These are phyloP conservation scores for Talaromyces piceae DNA, from an alignment of 2,329 filamentous ascomycete species.

Conservation along the genomic window DNA sequence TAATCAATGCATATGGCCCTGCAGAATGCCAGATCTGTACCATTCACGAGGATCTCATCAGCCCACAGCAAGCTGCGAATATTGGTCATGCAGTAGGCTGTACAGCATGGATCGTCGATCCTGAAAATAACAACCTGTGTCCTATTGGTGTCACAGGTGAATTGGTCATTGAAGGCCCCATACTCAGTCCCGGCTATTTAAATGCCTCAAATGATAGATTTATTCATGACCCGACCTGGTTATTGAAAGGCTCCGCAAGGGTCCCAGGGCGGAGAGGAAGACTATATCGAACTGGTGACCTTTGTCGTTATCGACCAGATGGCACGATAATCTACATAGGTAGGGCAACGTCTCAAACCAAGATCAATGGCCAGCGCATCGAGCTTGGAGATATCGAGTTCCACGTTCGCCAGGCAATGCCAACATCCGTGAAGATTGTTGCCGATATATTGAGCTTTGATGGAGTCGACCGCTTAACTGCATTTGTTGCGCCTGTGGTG, in stretches of 20 bases:
- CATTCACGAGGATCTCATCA: not conserved
- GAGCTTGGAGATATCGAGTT: conserved; percentile 6
- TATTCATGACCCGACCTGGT: conserved; percentile 51
- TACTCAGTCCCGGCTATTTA: conserved; percentile 23
- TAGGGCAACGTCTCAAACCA: not conserved
- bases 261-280: not conserved
- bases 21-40: conserved; percentile 1
- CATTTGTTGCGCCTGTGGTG: not conserved
- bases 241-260: conserved; percentile 34
- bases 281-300: conserved; percentile 2
- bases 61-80: not conserved
- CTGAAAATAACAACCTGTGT: not conserved
- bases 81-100: not conserved
- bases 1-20: conserved; percentile 6
- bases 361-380: conserved; percentile 9
- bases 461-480: not conserved
- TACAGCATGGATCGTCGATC: conserved; percentile 2
- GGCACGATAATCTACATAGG: conserved; percentile 3
- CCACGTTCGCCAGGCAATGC: not conserved
- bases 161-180: conserved; percentile 11
- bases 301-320: conserved; percentile 4
- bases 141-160: conserved; percentile 6
- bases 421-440: not conserved
- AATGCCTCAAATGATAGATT: conserved; percentile 51
- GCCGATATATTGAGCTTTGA: not conserved